A percentile compares a stretch with the other conserved stretches of the same genome.
Evolutionary conservation across 768 basidiomycete species (phyloP).

Genomic region (Hericium erinaceus): DNA sequence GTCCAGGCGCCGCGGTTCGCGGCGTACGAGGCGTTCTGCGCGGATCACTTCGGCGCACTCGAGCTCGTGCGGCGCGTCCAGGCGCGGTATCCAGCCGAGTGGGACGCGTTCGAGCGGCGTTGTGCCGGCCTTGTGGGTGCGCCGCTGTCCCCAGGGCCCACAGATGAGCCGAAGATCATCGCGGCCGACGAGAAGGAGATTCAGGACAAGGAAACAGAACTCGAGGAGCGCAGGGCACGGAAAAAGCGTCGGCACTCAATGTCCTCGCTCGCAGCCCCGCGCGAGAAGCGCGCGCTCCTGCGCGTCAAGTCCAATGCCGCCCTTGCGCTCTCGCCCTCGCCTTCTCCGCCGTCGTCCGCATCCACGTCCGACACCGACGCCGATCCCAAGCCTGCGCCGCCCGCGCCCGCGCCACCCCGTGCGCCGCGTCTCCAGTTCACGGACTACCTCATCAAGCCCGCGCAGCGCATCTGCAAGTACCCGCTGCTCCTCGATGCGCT

Average conservation of each 20-base stretch:
- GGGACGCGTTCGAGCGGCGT: slow-evolving; percentile 76
- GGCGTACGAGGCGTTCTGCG: slow-evolving; percentile 81
- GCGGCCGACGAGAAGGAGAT: not conserved
- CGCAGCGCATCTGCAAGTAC: slow-evolving; percentile 94
- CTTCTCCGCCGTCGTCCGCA: not conserved
- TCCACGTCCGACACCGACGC: not conserved
- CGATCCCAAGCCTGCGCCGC: not conserved
- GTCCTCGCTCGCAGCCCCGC: slow-evolving; percentile 1
- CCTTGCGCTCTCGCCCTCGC: not conserved
- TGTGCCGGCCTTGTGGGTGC: slow-evolving; percentile 51
- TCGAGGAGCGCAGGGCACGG: not conserved
- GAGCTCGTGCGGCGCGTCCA: slow-evolving; percentile 62
- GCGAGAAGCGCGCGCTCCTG: not conserved
- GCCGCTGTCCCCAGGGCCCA: not conserved
- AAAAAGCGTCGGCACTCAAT: slow-evolving; percentile 16
- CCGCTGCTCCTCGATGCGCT: slow-evolving; percentile 82
- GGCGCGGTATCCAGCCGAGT: slow-evolving; percentile 57
- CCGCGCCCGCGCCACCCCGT: not conserved
- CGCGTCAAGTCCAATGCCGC: not conserved
- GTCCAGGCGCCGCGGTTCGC: slow-evolving; percentile 62
- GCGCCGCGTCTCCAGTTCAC: slow-evolving; percentile 46
- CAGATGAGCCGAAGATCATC: not conserved
- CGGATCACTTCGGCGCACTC: slow-evolving; percentile 76
- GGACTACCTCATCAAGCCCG: slow-evolving; percentile 95
- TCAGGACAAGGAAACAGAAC: not conserved